Evolutionary conservation across 371 early-diverging fungal species (phyloP), one percentile per base, ranked within the genome.

Genomic region (Mucor plumbeus): DNA sequence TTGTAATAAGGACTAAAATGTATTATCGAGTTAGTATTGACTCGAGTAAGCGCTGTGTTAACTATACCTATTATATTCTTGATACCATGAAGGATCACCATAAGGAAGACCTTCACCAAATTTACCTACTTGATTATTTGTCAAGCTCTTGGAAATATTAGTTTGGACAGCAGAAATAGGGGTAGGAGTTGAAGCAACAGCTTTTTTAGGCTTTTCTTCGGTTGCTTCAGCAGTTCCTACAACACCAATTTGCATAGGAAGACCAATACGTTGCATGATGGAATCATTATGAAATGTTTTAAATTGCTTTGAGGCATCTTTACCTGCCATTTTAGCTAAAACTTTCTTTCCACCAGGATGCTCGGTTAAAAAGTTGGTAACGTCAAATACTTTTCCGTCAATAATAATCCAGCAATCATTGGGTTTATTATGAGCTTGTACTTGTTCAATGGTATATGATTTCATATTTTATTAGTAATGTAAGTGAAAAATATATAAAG

Each of bases 351-450:
- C 83, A 26, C 79, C 81, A 15, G 83, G 95, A 70, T 95, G 95
- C 43, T 89, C 85, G 40, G 80, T 82, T 67, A 93, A 65, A 72
- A 94, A 96, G 64, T 87, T 79, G n/a, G 93, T 90, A 13, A 94
- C 81, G 72, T 95, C 94, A 69, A 92, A 95, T 14, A 94, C 91
- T 64, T 85, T 79, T 63, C 71, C 94, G 55, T 90, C 85, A 36
- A 98, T 76, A 48, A 95, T 92, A 69, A 97, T 90, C 99, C 99
- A 99, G 75, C 91, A 86, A 73, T 97, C 97, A 34, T 88, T 83
- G 68, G 85, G 78, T 53, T 79, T 78, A 43, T 84, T 88, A 73
- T 97, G 97, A 68, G 82, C 65, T 17, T 87, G 81, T 13, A 98
- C 84, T 64, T 96, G 93, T 40, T 89, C 90, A 11, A 82, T 71